These are phyloP conservation scores for Capniomyces stellatus DNA, from an alignment of 371 early-diverging fungal genomes.

Conservation along the genomic window DNA sequence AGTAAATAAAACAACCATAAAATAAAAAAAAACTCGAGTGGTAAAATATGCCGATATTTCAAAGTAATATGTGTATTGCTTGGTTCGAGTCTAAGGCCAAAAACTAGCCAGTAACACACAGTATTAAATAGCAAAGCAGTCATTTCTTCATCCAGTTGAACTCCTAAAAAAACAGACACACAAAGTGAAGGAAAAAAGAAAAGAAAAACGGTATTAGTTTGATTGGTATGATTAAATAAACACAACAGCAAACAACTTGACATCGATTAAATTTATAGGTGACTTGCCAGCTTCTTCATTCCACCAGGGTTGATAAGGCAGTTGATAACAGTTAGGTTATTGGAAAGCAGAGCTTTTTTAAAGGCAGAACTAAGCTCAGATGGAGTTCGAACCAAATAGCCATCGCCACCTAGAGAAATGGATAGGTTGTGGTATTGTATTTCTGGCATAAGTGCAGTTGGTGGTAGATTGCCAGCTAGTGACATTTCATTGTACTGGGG, in stretches of 20 bases:
- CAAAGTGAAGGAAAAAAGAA: no score
- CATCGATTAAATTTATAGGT: no score
- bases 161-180: no score
- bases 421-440: slow-evolving; percentile 47
- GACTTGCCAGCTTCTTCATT: slow-evolving; percentile 22
- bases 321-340: slow-evolving; percentile 23
- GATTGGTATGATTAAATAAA: no score
- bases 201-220: no score
- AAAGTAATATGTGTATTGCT: background rate
- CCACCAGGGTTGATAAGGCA: slow-evolving; percentile 23
- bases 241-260: no score
- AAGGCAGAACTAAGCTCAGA: slow-evolving; percentile 36
- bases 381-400: slow-evolving; percentile 39
- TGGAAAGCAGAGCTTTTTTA: slow-evolving; percentile 23
- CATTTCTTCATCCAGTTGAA: slow-evolving; percentile 4
- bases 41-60: no score
- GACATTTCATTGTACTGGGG: no score
- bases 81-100: background rate
- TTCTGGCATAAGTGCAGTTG: slow-evolving; percentile 44
- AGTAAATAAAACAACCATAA: no score
- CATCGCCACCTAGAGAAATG: slow-evolving; percentile 44
- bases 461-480: no score
- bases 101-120: background rate
- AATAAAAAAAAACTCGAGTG: no score
- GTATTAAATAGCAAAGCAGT: background rate